phyloP scores from a whole-genome alignment of 495 filamentous ascomycete species.

The Tuber aestivum region DNA sequence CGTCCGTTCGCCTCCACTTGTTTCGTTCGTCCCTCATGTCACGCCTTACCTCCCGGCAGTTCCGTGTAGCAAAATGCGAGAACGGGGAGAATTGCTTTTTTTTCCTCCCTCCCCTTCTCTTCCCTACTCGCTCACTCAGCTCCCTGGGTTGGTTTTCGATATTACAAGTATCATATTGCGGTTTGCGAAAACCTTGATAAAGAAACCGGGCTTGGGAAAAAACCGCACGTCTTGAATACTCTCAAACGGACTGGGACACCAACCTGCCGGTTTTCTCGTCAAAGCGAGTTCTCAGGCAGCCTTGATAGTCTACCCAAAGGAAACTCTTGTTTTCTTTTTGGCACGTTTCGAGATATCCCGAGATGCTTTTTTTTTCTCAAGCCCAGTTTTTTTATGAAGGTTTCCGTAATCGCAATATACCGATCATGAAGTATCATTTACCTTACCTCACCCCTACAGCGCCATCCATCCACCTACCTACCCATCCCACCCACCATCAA shows the following conservation, averaged over 20 bases:
- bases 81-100: neutral
- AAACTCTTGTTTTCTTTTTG: neutral
- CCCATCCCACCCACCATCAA: neutral
- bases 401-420: neutral
- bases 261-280: neutral
- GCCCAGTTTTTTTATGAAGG: neutral
- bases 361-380: neutral
- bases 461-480: neutral
- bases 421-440: slow-evolving; percentile 7
- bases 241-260: neutral
- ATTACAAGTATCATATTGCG: neutral
- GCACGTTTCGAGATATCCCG: neutral
- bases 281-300: neutral
- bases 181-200: neutral
- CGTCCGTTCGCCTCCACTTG: neutral
- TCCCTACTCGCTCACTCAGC: slow-evolving; percentile 5
- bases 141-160: neutral
- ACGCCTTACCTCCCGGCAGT: neutral
- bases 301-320: neutral
- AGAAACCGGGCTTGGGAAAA: neutral
- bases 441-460: neutral
- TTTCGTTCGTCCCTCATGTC: neutral
- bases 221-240: neutral
- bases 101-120: neutral
- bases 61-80: neutral